Evolutionary conservation across 2,329 filamentous ascomycete species (phyloP).

Genomic region (Aspergillus sp.): DNA sequence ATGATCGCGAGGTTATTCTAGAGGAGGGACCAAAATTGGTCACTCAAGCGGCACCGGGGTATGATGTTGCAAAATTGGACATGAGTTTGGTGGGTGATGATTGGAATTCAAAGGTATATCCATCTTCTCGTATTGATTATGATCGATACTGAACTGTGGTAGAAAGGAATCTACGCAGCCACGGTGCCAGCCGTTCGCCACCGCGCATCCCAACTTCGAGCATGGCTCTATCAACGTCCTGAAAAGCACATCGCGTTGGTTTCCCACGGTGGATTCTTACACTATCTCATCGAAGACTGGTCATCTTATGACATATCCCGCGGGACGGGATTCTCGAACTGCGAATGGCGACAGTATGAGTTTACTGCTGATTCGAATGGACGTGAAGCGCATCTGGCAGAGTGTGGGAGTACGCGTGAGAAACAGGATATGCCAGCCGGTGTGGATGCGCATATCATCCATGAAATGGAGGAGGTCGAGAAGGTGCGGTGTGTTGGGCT

Average conservation of each 20-base stretch:
- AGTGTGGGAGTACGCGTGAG: conserved; percentile 1
- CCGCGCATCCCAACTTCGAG: conserved; percentile 3
- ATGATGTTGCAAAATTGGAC: conserved; percentile 1
- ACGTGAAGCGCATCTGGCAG: conserved; percentile 4
- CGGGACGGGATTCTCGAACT: conserved; percentile 4
- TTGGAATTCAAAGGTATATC: conserved; percentile 10
- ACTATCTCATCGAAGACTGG: conserved; percentile 10
- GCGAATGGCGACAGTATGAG: conserved; percentile 7
- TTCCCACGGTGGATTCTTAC: conserved; percentile 8
- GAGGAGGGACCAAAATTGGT: conserved; percentile 3
- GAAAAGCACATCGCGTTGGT: conserved; percentile 7
- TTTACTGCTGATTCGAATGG: conserved; percentile 4
- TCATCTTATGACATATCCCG: conserved; percentile 4
- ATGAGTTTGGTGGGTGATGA: conserved; percentile 1
- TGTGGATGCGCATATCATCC: conserved; percentile 4
- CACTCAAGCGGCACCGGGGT: conserved; percentile 1
- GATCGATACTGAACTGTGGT: neutral
- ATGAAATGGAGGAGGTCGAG: conserved; percentile 3
- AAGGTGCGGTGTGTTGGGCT: neutral
- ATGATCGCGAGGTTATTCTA: conserved; percentile 1
- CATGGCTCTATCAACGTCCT: conserved; percentile 6
- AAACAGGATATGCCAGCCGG: conserved; percentile 2
- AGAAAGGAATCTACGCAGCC: conserved; percentile 5
- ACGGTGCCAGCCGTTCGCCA: conserved; percentile 2
- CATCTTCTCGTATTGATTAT: neutral